Evolutionary conservation across 768 basidiomycete species (phyloP).

Genomic region (Kwoniella pini): DNA sequence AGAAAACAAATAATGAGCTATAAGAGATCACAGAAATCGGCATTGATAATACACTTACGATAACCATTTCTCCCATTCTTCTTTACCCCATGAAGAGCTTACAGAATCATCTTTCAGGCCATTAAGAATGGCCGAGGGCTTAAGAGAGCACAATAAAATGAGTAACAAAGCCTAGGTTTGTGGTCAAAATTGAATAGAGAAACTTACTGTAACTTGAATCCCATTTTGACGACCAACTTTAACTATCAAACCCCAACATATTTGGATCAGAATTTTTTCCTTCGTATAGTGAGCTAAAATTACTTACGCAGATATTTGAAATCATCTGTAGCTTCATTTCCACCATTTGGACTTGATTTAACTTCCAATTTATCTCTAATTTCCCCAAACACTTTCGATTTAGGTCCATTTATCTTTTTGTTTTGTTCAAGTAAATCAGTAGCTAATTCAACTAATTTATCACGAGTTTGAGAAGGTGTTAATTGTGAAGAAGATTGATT

Average conservation of each 20-base stretch:
- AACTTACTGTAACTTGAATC: conserved; percentile 86
- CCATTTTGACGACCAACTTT: conserved; percentile 89
- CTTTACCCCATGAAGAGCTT: conserved; percentile 76
- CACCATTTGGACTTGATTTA: conserved; percentile 71
- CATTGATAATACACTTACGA: conserved; percentile 36
- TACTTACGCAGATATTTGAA: conserved; percentile 82
- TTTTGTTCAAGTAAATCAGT: conserved; percentile 34
- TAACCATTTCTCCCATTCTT: conserved; percentile 79
- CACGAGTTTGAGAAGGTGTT: conserved; percentile 72
- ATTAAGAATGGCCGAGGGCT: conserved; percentile 58
- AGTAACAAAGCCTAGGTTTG: too few species aligned
- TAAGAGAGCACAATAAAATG: too few species aligned
- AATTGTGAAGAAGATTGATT: conserved; percentile 70
- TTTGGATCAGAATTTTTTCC: background rate
- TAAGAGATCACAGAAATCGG: background rate
- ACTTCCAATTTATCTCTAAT: conserved; percentile 67
- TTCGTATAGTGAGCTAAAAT: too few species aligned
- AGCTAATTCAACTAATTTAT: conserved; percentile 62
- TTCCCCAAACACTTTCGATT: conserved; percentile 60
- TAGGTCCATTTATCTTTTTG: conserved; percentile 60
- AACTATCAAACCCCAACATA: too few species aligned
- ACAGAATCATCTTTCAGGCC: conserved; percentile 65
- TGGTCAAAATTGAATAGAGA: conserved; percentile 16
- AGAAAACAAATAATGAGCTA: conserved; percentile 16
- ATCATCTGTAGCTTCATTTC: conserved; percentile 77